These are phyloP conservation scores for Ganoderma sp. DNA, from an alignment of 1,284 basidiomycete species.

Conservation along the genomic window DNA sequence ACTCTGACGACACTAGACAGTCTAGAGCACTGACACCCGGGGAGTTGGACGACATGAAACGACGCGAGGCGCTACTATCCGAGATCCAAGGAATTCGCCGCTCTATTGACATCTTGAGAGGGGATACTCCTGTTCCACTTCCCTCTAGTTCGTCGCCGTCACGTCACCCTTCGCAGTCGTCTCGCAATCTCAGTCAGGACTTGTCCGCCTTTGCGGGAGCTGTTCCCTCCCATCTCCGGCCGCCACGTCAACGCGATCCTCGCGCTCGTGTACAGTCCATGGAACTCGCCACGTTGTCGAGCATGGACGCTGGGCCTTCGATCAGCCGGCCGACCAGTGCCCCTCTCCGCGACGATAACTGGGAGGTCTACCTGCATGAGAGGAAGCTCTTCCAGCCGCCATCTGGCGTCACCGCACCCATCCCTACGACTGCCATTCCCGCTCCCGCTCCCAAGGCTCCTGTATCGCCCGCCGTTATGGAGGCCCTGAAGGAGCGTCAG, in stretches of 20 bases:
- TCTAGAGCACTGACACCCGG: slow-evolving; percentile 47
- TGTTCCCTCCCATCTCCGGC: slow-evolving; percentile 61
- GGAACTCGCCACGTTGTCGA: slow-evolving; percentile 66
- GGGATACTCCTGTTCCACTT: slow-evolving; percentile 65
- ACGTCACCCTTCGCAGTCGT: slow-evolving; percentile 69
- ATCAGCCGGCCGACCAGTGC: slow-evolving; percentile 74
- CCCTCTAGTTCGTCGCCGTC: slow-evolving; percentile 55
- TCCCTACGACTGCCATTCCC: slow-evolving; percentile 59
- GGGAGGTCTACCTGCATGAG: slow-evolving; percentile 81
- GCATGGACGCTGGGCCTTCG: slow-evolving; percentile 52
- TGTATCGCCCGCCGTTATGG: slow-evolving; percentile 72
- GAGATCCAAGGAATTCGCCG: slow-evolving; percentile 81
- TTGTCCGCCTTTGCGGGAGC: slow-evolving; percentile 55
- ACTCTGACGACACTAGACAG: slow-evolving; percentile 34
- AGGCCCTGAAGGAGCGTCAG: slow-evolving; percentile 72
- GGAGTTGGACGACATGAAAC: slow-evolving; percentile 64
- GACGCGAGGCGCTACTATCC: slow-evolving; percentile 70
- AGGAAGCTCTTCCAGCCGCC: slow-evolving; percentile 82
- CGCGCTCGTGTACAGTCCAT: slow-evolving; percentile 71
- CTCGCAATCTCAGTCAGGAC: slow-evolving; percentile 69
- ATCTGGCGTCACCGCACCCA: slow-evolving; percentile 75
- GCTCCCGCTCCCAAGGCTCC: slow-evolving; percentile 52
- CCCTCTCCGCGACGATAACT: slow-evolving; percentile 71
- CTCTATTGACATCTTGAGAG: slow-evolving; percentile 75
- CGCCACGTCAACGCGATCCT: slow-evolving; percentile 68